These are phyloP conservation scores for Nigrospora osmanthi DNA, from an alignment of 2,329 filamentous ascomycete genomes.

Conservation along the genomic window DNA sequence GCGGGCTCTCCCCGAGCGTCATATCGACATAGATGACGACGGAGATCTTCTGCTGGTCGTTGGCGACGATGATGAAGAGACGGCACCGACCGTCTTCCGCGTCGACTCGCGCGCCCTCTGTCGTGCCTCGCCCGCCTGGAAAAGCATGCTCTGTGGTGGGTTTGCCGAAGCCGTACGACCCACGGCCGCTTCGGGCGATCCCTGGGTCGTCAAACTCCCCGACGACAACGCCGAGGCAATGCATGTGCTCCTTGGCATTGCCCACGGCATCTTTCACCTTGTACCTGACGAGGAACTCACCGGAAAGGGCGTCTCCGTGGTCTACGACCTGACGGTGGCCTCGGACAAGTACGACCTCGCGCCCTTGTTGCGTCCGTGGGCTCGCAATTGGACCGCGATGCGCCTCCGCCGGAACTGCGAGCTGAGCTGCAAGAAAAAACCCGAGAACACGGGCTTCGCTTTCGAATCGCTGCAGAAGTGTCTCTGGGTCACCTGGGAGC, in stretches of 20 bases:
- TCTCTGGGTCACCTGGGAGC: slow-evolving; percentile 7
- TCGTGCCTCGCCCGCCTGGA: slow-evolving; percentile 14
- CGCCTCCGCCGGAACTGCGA: neutral
- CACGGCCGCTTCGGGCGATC: slow-evolving; percentile 5
- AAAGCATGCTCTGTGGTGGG: slow-evolving; percentile 14
- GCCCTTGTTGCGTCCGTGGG: slow-evolving; percentile 13
- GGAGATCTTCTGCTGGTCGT: slow-evolving; percentile 4
- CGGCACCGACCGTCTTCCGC: slow-evolving; percentile 6
- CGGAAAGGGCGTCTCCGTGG: neutral
- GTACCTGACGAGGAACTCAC: slow-evolving; percentile 7
- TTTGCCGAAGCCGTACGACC: slow-evolving; percentile 9
- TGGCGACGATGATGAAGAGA: slow-evolving; percentile 3
- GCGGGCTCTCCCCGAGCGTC: neutral
- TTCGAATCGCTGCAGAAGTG: neutral
- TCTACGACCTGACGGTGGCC: slow-evolving; percentile 14
- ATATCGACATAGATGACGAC: neutral
- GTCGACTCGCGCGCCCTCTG: slow-evolving; percentile 15
- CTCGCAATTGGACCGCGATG: slow-evolving; percentile 1
- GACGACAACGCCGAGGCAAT: slow-evolving; percentile 21
- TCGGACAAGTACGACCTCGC: slow-evolving; percentile 18
- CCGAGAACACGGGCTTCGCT: neutral
- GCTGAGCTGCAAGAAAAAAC: neutral
- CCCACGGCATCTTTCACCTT: slow-evolving; percentile 17
- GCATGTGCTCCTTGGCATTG: slow-evolving; percentile 20
- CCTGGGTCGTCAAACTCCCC: slow-evolving; percentile 16